These are phyloP conservation scores for Fomitopsis pinicola DNA, from an alignment of 1,284 basidiomycete genomes.

Conservation along the genomic window DNA sequence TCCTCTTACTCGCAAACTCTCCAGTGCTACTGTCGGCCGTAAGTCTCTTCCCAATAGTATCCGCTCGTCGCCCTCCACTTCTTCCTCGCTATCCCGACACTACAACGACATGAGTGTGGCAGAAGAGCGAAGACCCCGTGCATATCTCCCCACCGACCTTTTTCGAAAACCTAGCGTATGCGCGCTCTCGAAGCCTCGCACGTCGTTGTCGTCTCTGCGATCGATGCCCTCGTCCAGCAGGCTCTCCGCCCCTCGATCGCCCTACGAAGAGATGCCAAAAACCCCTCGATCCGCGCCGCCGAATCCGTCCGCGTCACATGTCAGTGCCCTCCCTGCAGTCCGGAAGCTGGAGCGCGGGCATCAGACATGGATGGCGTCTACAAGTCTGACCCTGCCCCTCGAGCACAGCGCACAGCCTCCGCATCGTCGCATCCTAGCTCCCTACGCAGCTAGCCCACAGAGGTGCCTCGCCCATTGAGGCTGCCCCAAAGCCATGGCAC, in stretches of 20 bases:
- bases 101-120: constrained; percentile 11
- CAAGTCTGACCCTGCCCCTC: constrained; percentile 19
- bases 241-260: background rate
- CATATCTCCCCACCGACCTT: background rate
- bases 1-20: constrained; percentile 61
- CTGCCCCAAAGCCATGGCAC: constrained; percentile 14
- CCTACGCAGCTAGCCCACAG: background rate
- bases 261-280: background rate
- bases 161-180: background rate
- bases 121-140: background rate
- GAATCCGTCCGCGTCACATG: background rate
- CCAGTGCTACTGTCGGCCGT: constrained; percentile 45
- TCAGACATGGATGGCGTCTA: background rate
- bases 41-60: constrained; percentile 21
- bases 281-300: background rate
- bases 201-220: constrained; percentile 1
- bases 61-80: constrained; percentile 1
- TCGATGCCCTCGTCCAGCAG: background rate
- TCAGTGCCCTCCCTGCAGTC: constrained; percentile 2
- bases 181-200: background rate
- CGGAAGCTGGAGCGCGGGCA: background rate
- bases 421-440: background rate
- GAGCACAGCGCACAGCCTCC: background rate
- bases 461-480: constrained; percentile 18
- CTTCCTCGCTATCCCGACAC: constrained; percentile 31